A percentile compares a stretch with the other conserved stretches of the same genome.
These are phyloP conservation scores for Pichia kudriavzevii DNA, from an alignment of 1,139 yeast species.

Conservation along the genomic window DNA sequence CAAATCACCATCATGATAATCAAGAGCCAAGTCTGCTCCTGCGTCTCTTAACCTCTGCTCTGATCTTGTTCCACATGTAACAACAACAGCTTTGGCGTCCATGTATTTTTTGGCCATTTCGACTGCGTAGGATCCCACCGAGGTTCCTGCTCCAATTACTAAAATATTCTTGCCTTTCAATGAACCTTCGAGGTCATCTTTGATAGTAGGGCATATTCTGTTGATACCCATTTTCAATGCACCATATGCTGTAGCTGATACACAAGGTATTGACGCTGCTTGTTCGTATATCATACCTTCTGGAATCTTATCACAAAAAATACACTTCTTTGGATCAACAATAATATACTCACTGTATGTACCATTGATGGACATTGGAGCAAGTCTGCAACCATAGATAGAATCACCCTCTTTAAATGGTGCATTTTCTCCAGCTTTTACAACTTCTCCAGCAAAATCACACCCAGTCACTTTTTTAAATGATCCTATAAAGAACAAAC, in stretches of 20 bases:
- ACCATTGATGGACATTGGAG: conserved; percentile 39
- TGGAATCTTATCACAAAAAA: conserved; percentile 42
- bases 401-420: conserved; percentile 46
- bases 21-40: conserved; percentile 21
- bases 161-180: conserved; percentile 32
- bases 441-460: conserved; percentile 62
- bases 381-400: conserved; percentile 50
- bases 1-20: conserved; percentile 25
- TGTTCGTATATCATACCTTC: conserved; percentile 38
- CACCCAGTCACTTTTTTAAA: conserved; percentile 53
- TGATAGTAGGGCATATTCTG: conserved; percentile 11
- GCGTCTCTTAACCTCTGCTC: conserved; percentile 7
- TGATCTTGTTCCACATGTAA: conserved; percentile 34
- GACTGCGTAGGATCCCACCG: conserved; percentile 56
- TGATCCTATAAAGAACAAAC: conserved; percentile 28
- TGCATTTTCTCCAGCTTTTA: conserved; percentile 46
- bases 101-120: conserved; percentile 48
- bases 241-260: conserved; percentile 31
- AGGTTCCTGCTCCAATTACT: conserved; percentile 67
- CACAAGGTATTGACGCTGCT: conserved; percentile 54
- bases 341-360: conserved; percentile 45
- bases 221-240: conserved; percentile 16
- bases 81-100: conserved; percentile 34
- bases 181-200: conserved; percentile 21
- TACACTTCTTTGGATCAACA: conserved; percentile 31